Base-by-base conservation (phyloP, 106 monocot species). In the Dendrobium nobile region DNA sequence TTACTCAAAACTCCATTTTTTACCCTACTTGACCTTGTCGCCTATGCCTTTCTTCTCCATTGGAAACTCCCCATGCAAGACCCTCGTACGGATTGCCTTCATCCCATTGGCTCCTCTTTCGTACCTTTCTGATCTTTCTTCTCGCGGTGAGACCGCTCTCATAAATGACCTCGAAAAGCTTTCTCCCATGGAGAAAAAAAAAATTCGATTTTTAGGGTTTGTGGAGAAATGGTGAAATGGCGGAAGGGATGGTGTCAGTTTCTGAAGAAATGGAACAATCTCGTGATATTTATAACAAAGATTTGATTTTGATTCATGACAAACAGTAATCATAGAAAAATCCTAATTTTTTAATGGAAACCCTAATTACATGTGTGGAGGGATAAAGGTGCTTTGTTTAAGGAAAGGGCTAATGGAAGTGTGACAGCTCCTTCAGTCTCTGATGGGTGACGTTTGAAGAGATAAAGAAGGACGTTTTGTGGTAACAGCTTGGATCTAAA, bases 21-120 rank as follows among this genome's bases (percentile, higher is more conserved):
- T 81, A 47, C 72, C 78, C 75, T 9, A 47, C 67, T 20, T 47
- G 78, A 19, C 37, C 24, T 4, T 20, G 24, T 33, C 80, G 27
- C 28, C 54, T 16, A n/a, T 15, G n/a, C 54, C 19, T 47, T 20
- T 73, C 41, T 54, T 67, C 51, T 16, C 55, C 76, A 80, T 80
- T 84, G 82, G 64, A 75, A 59, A 72, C 68, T 75, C 54, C 77
- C 82, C 79, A 80, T 78, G 79, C 83, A 88, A 47, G 54, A 28
- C 40, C 67, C 9, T 43, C 18, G 33, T 24, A 64, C 44, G 24
- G 40, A 77, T 81, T 84, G 86, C 81, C 61, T 37, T 84, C 84
- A 55, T 72, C 84, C 86, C 59, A 89, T 89, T 89, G 86, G 89
- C 56, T 72, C 11, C 77, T 51, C 80, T 41, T 74, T 79, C 67